Conservation (phyloP, 2,329 filamentous ascomycete genomes). For the Lachnellula cervina region DNA sequence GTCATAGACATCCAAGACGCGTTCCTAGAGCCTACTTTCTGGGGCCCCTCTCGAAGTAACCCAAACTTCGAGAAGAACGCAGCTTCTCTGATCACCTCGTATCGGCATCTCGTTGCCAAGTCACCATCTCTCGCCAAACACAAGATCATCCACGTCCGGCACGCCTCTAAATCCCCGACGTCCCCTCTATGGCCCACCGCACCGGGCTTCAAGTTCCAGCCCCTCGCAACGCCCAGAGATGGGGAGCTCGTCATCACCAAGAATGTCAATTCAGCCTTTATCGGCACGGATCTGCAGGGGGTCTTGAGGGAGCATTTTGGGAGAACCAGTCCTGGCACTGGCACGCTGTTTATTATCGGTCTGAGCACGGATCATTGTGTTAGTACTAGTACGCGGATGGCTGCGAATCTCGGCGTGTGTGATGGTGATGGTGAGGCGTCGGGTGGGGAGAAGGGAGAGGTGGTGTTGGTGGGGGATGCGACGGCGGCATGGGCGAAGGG, state of each 20-base stretch:
- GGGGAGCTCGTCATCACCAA: constrained; percentile 40
- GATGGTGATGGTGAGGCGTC: constrained; percentile 19
- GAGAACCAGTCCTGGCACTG: constrained; percentile 1
- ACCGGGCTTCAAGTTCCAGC: constrained; percentile 17
- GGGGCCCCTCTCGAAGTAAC: constrained; percentile 40
- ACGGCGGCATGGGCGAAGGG: constrained; percentile 41
- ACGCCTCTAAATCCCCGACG: constrained; percentile 34
- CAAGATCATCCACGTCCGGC: constrained; percentile 42
- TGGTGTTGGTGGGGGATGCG: constrained; percentile 42
- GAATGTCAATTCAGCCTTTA: constrained; percentile 42
- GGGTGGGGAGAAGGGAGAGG: constrained; percentile 31
- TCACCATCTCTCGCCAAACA: neutral
- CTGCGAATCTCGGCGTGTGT: constrained; percentile 41
- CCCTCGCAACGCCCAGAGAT: constrained; percentile 24
- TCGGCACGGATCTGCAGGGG: constrained; percentile 39
- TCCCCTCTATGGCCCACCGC: constrained; percentile 36
- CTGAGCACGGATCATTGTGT: constrained; percentile 47
- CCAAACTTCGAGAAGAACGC: constrained; percentile 41
- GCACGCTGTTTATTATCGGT: constrained; percentile 32
- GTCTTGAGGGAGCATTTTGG: constrained; percentile 29
- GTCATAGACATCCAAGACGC: constrained; percentile 44
- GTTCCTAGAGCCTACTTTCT: constrained; percentile 35
- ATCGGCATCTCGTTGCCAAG: constrained; percentile 33
- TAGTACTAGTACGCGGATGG: constrained; percentile 44
- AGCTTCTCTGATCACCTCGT: constrained; percentile 33